phyloP scores from a whole-genome alignment of 768 basidiomycete genomes.

The Lentinula guzmanii region DNA sequence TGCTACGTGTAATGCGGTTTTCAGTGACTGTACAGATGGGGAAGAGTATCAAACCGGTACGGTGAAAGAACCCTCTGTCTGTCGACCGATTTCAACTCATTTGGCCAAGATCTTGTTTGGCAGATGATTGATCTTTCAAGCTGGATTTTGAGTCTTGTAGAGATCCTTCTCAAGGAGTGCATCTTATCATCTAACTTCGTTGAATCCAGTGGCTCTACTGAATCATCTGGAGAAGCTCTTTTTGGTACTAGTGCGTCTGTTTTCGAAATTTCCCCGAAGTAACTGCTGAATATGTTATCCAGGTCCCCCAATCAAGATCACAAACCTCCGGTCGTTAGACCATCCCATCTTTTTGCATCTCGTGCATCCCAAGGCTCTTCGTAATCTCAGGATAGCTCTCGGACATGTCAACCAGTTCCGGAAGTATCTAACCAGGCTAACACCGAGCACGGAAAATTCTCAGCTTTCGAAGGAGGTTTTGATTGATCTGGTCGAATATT shows the following conservation, averaged over 20 bases:
- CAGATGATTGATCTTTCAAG: conserved; percentile 55
- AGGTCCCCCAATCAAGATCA: neutral
- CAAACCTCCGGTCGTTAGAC: conserved; percentile 15
- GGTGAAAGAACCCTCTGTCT: neutral
- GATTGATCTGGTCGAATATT: conserved; percentile 56
- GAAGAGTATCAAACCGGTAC: conserved; percentile 42
- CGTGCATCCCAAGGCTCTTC: conserved; percentile 54
- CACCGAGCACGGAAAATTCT: conserved; percentile 54
- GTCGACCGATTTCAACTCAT: neutral
- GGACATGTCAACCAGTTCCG: conserved; percentile 56
- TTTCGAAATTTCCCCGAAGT: neutral
- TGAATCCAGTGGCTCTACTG: conserved; percentile 13
- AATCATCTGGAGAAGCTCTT: conserved; percentile 2
- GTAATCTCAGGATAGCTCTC: conserved; percentile 42
- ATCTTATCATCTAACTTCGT: conserved; percentile 28
- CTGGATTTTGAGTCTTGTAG: conserved; percentile 59
- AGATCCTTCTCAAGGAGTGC: conserved; percentile 53
- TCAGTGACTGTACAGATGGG: conserved; percentile 59
- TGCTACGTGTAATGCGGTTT: conserved; percentile 52
- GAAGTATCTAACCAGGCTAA: conserved; percentile 42
- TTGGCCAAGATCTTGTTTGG: conserved; percentile 59
- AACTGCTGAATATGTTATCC: neutral
- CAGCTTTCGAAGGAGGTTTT: conserved; percentile 60
- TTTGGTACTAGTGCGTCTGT: neutral
- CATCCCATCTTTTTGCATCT: conserved; percentile 50